Percentiles rank a stretch among this genome's conserved stretches.
phyloP scores from a whole-genome alignment of 1,139 yeast species.

The Kodamaea sp. region DNA sequence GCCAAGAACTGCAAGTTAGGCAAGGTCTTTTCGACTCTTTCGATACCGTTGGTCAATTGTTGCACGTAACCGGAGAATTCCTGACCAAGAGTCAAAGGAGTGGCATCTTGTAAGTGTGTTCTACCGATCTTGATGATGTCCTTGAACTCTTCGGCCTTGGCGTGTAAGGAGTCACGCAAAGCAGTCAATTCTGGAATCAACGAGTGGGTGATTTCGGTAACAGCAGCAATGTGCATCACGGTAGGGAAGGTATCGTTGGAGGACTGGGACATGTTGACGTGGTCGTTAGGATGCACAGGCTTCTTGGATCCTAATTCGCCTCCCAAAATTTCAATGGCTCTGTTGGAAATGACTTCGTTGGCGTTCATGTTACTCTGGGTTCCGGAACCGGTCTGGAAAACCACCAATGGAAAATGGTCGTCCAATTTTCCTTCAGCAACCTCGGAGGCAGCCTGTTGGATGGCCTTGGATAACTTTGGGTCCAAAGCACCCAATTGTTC shows the following conservation, averaged over 20 bases:
- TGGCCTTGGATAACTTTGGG: conserved; percentile 19
- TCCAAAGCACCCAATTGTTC: conserved; percentile 20
- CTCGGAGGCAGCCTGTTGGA: conserved; percentile 21
- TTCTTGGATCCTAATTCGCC: conserved; percentile 21
- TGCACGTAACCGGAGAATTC: conserved; percentile 24
- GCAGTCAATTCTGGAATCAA: conserved; percentile 21
- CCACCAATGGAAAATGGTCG: conserved; percentile 23
- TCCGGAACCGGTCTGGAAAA: conserved; percentile 26
- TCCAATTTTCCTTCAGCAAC: conserved; percentile 21
- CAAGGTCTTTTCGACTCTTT: conserved; percentile 18
- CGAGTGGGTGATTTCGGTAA: conserved; percentile 17
- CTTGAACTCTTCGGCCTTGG: conserved; percentile 19
- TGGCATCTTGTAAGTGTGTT: conserved; percentile 25
- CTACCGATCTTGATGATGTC: conserved; percentile 24
- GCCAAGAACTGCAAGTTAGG: conserved; percentile 23
- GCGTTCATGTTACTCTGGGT: conserved; percentile 25
- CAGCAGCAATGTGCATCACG: conserved; percentile 25
- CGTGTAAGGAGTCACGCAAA: conserved; percentile 19
- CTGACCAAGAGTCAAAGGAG: conserved; percentile 23
- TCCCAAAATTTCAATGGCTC: conserved; percentile 24
- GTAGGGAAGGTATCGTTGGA: conserved; percentile 25
- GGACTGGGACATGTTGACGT: conserved; percentile 23
- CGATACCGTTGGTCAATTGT: conserved; percentile 21
- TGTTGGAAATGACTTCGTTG: conserved; percentile 23
- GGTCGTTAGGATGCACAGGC: conserved; percentile 25